phyloP scores from a whole-genome alignment of 1,139 yeast genomes.

The Suhomyces anneliseae region DNA sequence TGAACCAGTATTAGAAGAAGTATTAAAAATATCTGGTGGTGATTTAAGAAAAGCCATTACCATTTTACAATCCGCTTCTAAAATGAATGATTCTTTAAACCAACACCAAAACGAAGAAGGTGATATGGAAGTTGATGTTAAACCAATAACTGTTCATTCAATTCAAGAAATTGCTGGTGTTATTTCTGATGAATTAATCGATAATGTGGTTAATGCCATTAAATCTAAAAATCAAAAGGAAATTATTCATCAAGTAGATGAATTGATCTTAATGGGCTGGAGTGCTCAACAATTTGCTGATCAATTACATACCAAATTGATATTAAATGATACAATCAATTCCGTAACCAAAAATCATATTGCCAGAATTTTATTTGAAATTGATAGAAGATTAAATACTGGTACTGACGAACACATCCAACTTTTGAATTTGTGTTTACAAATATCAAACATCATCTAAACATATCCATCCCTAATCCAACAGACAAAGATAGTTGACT shows the following conservation, averaged over 20 bases:
- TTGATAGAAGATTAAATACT: conserved; percentile 72
- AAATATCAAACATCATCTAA: conserved; percentile 44
- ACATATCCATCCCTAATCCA: background rate
- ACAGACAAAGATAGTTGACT: too few relatives aligned
- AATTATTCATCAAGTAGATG: conserved; percentile 51
- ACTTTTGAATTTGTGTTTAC: conserved; percentile 65
- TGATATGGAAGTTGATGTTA: conserved; percentile 18
- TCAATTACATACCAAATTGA: conserved; percentile 75
- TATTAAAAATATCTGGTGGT: conserved; percentile 73
- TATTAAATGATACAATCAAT: conserved; percentile 55
- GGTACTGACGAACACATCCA: conserved; percentile 94
- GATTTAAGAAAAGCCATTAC: conserved; percentile 95
- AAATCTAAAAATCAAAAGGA: conserved; percentile 34
- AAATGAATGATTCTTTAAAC: conserved; percentile 42
- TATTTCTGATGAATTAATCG: conserved; percentile 58
- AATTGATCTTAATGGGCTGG: conserved; percentile 75
- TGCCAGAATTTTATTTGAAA: conserved; percentile 64
- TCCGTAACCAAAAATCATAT: conserved; percentile 63
- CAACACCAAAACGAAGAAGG: conserved; percentile 26
- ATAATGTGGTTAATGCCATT: conserved; percentile 41
- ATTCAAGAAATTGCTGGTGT: conserved; percentile 84
- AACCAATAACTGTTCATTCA: conserved; percentile 39
- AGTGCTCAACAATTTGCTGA: conserved; percentile 77
- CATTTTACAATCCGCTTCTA: conserved; percentile 82
- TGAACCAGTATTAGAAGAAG: conserved; percentile 55